Percentiles rank a stretch among this genome's conserved stretches.
phyloP scores from a whole-genome alignment of 1,284 basidiomycete species.

The Pholiota adiposa region DNA sequence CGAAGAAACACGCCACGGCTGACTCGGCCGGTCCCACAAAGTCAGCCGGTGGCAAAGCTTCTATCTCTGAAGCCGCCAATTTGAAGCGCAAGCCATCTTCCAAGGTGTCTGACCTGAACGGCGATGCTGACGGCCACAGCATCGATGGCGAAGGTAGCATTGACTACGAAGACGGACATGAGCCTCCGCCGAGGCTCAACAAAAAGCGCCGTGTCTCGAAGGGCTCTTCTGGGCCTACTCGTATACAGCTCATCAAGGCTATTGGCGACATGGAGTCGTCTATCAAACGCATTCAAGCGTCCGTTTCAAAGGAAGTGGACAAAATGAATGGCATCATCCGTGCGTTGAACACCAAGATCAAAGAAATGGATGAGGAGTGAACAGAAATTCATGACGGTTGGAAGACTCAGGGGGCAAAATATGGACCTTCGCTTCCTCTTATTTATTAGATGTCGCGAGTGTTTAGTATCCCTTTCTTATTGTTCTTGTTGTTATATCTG shows the following conservation, averaged over 20 bases:
- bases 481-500: conserved; percentile 23
- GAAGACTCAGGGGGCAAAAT: conserved; percentile 7
- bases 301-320: conserved; percentile 32
- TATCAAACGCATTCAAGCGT: conserved; percentile 29
- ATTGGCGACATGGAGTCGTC: conserved; percentile 32
- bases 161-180: conserved; percentile 32
- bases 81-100: conserved; percentile 30
- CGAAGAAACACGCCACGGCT: conserved; percentile 20
- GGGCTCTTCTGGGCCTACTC: conserved; percentile 23
- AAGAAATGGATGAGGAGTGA: conserved; percentile 34
- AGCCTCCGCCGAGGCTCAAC: conserved; percentile 29
- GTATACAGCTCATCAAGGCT: conserved; percentile 29
- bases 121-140: conserved; percentile 25
- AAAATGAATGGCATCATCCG: conserved; percentile 30
- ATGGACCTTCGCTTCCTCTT: conserved; percentile 14
- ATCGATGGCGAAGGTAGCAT: conserved; percentile 32
- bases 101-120: conserved; percentile 22
- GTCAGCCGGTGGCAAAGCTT: conserved; percentile 10
- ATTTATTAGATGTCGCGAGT: conserved; percentile 14
- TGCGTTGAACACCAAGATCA: conserved; percentile 30
- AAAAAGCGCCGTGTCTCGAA: conserved; percentile 35
- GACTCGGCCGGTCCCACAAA: conserved; percentile 18
- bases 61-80: conserved; percentile 23
- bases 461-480: conserved; percentile 17
- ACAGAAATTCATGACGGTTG: conserved; percentile 8